Evolutionary conservation across 495 filamentous ascomycete genomes (phyloP), one percentile per base, ranked within the genome.

Genomic region (Copromyces sp.): DNA sequence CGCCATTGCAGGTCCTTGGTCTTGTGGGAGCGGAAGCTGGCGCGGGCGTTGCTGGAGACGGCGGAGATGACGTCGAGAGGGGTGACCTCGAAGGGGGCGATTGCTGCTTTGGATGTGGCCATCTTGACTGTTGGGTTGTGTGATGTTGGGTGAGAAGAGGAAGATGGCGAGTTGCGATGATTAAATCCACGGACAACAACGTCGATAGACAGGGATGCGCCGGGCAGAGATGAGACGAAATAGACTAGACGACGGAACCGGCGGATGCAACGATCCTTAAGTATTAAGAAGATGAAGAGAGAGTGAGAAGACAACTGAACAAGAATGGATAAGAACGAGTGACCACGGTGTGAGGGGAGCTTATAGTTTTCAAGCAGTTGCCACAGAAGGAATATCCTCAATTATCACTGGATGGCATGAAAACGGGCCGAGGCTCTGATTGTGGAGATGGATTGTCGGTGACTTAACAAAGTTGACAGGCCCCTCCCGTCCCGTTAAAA

Each of bases 1-100:
- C 95, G 88, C 85, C 92, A 99, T 75, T 91, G 87, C 71, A 97
- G 78, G 70, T 91, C 86, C 77, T 92, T 91, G 4, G 93, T 97
- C 84, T 91, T 92, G 80, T 95, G 90, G 16, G 92, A 85, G 74
- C 85, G 83, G 84, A 93, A 98, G 29, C 90, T 85, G 70, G 84
- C 81, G 78, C 89, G 88, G 12, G 88, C 81, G 11, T 81, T 84
- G 73, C 86, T 84, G 77, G 87, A 85, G 53, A 89, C 87, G 72
- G 76, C 76, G 17, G 89, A 83, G 75, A 98, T 93, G 70, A 81
- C 81, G 39, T 92, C 91, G 68, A 92, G 74, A 9, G 90, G 77
- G 9, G 92, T 94, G 70, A 84, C 83, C 80, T 92, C 82, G 75
- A 94, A 87, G 74, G 85, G 83, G 68, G 83, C 85, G 74, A 91